Evolutionary conservation across 176 grass and related monocot species (phyloP), one percentile per base, ranked within the genome.

Genomic region (Triticum timopheevii): DNA sequence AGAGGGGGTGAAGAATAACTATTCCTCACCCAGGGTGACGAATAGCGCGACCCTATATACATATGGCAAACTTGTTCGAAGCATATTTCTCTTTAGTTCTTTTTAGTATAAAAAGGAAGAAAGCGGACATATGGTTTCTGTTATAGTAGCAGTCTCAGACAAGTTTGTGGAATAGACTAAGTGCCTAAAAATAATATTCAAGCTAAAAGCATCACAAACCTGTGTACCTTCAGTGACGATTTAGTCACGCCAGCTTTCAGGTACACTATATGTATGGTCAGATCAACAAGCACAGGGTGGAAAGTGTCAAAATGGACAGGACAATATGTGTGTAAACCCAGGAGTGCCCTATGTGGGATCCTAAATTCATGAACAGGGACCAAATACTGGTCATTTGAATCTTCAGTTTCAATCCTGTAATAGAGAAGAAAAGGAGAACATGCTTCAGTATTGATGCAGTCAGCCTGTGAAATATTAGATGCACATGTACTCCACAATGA

Each of bases 261-360:
- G 87, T 85, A 95, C 64, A 91, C 93, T 68, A 94, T 90, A 63
- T 95, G 96, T 58, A 95, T 79, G n/a, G 88, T 93, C 70, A 98
- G 71, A 87, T 98, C 96, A 73, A 98, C 93, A 83, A 95, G 93
- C 9, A 89, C 93, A 22, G 91, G 81, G 89, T 98, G 96, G 79
- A 94, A 93, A 81, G 87, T 84, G 40, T 98, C 96, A 84, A 98
- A 98, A 80, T 95, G 93, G 40, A 98, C 96, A 81, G 96, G 96
- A 58, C 93, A 95, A 69, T 98, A 98, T 65, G 93, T 90, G 76
- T 98, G 96, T 69, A 94, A 86, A 62, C 96, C 96, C 40, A 95
- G 80, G 11, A 98, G 93, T 89, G 90, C 91, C 85, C 86, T 95
- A 69, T 88, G 85, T 66, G 96, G 96, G 65, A 98, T 85, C 76